These are phyloP conservation scores for Venturia pyrina DNA, from an alignment of 2,329 filamentous ascomycete genomes.

Conservation along the genomic window DNA sequence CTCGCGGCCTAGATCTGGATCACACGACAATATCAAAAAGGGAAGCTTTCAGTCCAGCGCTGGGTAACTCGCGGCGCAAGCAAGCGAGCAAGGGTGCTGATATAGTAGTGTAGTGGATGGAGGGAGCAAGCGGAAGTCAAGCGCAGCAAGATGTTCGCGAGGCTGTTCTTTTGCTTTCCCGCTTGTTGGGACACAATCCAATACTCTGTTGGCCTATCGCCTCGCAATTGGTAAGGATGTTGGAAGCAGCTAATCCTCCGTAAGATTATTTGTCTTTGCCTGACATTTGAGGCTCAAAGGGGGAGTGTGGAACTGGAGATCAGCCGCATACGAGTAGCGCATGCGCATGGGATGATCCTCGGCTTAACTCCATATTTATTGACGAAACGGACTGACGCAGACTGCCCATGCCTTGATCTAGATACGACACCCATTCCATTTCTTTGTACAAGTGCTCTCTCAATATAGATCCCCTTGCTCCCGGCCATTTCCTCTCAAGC, in stretches of 20 bases:
- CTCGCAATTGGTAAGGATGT: neutral
- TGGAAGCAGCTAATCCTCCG: neutral
- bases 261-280: neutral
- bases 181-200: neutral
- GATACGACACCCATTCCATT: neutral
- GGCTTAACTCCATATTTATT: constrained; percentile 1
- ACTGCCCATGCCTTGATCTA: neutral
- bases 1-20: constrained; percentile 1
- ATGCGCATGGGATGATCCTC: neutral
- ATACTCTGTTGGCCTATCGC: neutral
- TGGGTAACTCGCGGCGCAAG: constrained; percentile 3
- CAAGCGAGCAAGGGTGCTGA: neutral
- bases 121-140: neutral
- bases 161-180: neutral
- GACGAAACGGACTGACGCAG: neutral
- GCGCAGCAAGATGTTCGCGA: neutral
- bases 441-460: neutral
- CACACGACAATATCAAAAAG: neutral
- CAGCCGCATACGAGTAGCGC: neutral
- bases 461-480: neutral
- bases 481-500: neutral
- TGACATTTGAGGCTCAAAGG: neutral
- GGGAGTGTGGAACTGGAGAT: neutral
- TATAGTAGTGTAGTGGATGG: neutral
- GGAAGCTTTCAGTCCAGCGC: neutral